Evolutionary conservation across 495 filamentous ascomycete genomes (phyloP).

Genomic region (Talaromyces liani): DNA sequence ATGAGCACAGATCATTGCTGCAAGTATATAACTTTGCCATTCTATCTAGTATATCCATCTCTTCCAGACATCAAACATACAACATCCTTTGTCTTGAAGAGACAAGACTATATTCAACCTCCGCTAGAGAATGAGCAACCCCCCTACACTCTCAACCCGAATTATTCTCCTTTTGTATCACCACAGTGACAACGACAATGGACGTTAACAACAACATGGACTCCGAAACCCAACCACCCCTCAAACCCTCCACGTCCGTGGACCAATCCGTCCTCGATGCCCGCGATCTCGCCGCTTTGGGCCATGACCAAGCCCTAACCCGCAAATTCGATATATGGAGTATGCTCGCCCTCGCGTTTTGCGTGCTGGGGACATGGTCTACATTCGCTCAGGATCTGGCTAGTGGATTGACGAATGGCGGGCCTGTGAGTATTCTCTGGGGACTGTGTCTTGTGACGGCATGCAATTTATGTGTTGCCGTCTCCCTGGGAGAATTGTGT

Average conservation of each 20-base stretch:
- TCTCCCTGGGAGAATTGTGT: constrained; percentile 38
- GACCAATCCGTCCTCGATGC: constrained; percentile 38
- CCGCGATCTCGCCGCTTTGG: constrained; percentile 39
- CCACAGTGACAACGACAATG: background rate
- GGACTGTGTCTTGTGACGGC: constrained; percentile 33
- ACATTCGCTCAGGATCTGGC: constrained; percentile 38
- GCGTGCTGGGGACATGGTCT: constrained; percentile 39
- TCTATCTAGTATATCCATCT: background rate
- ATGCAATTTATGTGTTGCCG: constrained; percentile 37
- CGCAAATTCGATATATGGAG: constrained; percentile 43
- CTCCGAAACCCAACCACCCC: constrained; percentile 20
- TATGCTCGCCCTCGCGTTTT: constrained; percentile 37
- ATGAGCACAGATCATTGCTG: background rate
- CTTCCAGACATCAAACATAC: background rate
- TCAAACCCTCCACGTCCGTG: constrained; percentile 24
- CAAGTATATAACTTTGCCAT: background rate
- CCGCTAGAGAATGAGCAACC: constrained; percentile 7
- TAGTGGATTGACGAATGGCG: constrained; percentile 37
- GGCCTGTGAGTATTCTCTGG: constrained; percentile 40
- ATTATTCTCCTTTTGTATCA: background rate
- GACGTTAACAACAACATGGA: constrained; percentile 18
- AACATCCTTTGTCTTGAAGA: background rate
- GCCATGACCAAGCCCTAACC: constrained; percentile 39
- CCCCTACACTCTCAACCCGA: background rate
- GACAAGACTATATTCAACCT: background rate